Conservation (phyloP, 331 rosid genomes). For the Arachis monticola region DNA sequence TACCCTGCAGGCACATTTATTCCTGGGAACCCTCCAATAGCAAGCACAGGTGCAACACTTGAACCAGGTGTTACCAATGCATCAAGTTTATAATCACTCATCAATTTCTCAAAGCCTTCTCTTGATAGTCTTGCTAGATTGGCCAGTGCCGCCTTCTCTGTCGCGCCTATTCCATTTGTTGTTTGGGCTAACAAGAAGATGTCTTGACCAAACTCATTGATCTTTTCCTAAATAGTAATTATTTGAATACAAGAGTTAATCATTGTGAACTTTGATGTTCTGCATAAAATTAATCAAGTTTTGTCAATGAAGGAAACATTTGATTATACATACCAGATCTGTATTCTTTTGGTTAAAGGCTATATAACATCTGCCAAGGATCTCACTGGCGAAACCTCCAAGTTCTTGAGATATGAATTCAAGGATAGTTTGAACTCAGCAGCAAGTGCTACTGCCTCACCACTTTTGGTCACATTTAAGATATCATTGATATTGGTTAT, state of each 20-base stretch:
- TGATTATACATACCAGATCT: constrained; percentile 41
- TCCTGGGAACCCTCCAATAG: constrained; percentile 63
- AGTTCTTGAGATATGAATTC: constrained; percentile 47
- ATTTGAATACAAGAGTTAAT: background rate
- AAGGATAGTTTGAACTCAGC: constrained; percentile 61
- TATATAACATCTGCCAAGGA: constrained; percentile 45
- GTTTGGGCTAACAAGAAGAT: constrained; percentile 54
- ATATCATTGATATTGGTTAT: constrained; percentile 33
- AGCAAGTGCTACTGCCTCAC: constrained; percentile 42
- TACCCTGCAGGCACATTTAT: constrained; percentile 61
- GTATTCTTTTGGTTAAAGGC: constrained; percentile 50
- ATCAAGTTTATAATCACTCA: constrained; percentile 49
- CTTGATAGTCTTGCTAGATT: constrained; percentile 41
- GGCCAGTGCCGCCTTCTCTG: constrained; percentile 43
- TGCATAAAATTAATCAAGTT: too few relatives aligned
- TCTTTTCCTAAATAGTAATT: constrained; percentile 42
- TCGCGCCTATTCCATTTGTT: constrained; percentile 52
- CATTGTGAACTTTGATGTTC: background rate
- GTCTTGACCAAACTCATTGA: constrained; percentile 48
- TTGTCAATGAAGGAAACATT: background rate
- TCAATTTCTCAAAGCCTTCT: constrained; percentile 51
- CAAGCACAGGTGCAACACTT: constrained; percentile 44
- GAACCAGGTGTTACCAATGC: constrained; percentile 61
- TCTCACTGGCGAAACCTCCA: constrained; percentile 45
- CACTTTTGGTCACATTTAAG: constrained; percentile 20